A percentile compares a stretch with the other conserved stretches of the same genome.
These are phyloP conservation scores for Ogataea methanolica DNA, from an alignment of 805 yeast genomes.

Conservation along the genomic window DNA sequence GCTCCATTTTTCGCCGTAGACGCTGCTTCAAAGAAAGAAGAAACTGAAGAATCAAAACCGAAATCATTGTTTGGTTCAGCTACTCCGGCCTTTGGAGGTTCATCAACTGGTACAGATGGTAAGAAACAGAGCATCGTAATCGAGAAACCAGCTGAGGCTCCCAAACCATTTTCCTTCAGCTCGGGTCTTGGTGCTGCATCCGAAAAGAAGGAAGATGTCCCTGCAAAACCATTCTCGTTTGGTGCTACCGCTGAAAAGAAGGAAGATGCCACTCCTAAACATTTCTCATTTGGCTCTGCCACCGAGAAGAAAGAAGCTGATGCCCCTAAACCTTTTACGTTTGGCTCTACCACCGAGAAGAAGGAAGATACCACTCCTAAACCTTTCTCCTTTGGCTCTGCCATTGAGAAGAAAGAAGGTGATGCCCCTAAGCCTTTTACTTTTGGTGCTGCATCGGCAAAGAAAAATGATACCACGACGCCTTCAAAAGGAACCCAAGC, in stretches of 20 bases:
- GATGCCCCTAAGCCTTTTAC: background rate
- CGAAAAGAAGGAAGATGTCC: background rate
- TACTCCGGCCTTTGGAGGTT: background rate
- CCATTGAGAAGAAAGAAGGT: background rate
- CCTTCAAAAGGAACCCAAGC: conserved; percentile 5
- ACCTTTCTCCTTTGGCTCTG: conserved; percentile 1
- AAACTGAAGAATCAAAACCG: too few relatives aligned
- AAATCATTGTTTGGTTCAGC: background rate
- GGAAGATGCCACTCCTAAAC: conserved; percentile 2
- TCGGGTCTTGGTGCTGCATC: background rate
- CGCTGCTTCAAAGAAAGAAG: background rate
- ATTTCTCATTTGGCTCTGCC: conserved; percentile 6
- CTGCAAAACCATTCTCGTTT: conserved; percentile 2
- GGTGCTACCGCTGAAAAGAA: background rate
- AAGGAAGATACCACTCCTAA: background rate
- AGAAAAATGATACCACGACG: background rate
- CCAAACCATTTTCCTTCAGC: too few relatives aligned
- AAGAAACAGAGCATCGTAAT: background rate
- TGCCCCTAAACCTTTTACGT: conserved; percentile 1
- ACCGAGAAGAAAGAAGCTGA: conserved; percentile 2
- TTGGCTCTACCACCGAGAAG: background rate
- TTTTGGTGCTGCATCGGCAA: background rate
- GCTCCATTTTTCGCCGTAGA: too few relatives aligned
- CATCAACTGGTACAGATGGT: background rate
- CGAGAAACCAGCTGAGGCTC: background rate